Base-by-base conservation (phyloP, 164 flowering plant species). In the Echeveria elegans region DNA sequence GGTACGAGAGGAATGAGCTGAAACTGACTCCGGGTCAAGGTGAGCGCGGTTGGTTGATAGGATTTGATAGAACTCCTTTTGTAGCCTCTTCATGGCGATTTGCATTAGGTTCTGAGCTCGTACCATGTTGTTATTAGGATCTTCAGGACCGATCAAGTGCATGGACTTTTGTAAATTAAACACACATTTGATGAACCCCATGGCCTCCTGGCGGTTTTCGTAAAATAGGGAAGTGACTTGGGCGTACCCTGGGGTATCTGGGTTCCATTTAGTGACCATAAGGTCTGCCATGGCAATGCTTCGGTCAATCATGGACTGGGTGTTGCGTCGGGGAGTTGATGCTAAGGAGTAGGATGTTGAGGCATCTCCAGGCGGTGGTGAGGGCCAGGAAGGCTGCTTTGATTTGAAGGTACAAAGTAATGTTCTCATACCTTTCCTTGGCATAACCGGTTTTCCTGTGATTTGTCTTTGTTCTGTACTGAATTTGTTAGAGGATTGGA, bases 61-160 rank as follows among this genome's bases (percentile, higher is more conserved):
- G 21, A 88, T 82, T 60, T 79, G 88, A 47, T 83, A 82, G 60
- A 88, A 86, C 76, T 88, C 95, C 40, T 78, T 82, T 67, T 83
- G 82, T 1, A 88, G 79, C 45, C 91, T 65, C 62, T 81, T 81
- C 88, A 86, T 85, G 29, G 91, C 91, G 0, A 69, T 72, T 67
- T 85, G 80, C 88, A 85, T 85, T 4, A 88, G 67, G 11, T 18
- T 50, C 50, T 88, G 95, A 0, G 89, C 85, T 2, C 50, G 68
- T 0, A 78, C 24, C 34, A 66, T 43, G 26, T 85, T 76, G 34
- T 47, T 64, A 0, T 66, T 70, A 1, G 87, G 73, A 41, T 38
- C 37, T 0, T 83, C 63, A 31, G 77, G 63, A 15, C 75, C 77
- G 0, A 83, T 37, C 50, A 73, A 73, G 15, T 81, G 87, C 97